Percentiles rank a stretch among this genome's conserved stretches.
phyloP scores from a whole-genome alignment of 1,284 basidiomycete species.

The Laetiporus sulphureus region DNA sequence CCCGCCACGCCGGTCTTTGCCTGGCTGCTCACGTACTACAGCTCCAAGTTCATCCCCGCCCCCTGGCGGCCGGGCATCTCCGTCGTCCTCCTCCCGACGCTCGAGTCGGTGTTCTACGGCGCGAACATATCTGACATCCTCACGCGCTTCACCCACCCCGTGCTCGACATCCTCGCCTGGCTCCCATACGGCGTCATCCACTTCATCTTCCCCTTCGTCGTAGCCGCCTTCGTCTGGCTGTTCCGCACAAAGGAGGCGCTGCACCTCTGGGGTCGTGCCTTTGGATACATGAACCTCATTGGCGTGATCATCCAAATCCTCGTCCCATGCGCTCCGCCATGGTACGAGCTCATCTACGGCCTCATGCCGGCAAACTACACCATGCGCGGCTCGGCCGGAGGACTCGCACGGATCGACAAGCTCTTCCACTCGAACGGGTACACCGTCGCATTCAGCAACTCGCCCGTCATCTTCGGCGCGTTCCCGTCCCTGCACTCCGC shows the following conservation, averaged over 20 bases:
- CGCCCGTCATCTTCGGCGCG: conserved; percentile 94
- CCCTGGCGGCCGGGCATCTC: conserved; percentile 76
- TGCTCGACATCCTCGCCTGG: conserved; percentile 94
- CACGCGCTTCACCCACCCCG: conserved; percentile 87
- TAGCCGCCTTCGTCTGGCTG: conserved; percentile 73
- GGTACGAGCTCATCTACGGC: conserved; percentile 98
- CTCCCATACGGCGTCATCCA: conserved; percentile 93
- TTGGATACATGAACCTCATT: conserved; percentile 90
- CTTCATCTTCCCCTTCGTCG: conserved; percentile 79
- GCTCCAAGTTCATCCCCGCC: conserved; percentile 79
- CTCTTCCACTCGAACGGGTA: conserved; percentile 81
- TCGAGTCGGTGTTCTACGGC: conserved; percentile 92
- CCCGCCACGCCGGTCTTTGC: conserved; percentile 85
- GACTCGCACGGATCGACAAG: conserved; percentile 87
- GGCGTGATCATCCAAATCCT: conserved; percentile 89
- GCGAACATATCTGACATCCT: conserved; percentile 97
- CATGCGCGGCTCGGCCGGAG: conserved; percentile 91
- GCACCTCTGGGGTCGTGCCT: conserved; percentile 83
- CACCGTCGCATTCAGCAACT: conserved; percentile 78
- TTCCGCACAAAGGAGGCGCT: conserved; percentile 77
- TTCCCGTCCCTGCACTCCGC: conserved; percentile 94
- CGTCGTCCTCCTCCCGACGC: conserved; percentile 88
- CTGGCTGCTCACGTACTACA: conserved; percentile 85
- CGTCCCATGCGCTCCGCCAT: conserved; percentile 92
- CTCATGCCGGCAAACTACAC: conserved; percentile 90